Base-by-base conservation (phyloP, 1,284 basidiomycete genomes). In the Gomphus bonarii region DNA sequence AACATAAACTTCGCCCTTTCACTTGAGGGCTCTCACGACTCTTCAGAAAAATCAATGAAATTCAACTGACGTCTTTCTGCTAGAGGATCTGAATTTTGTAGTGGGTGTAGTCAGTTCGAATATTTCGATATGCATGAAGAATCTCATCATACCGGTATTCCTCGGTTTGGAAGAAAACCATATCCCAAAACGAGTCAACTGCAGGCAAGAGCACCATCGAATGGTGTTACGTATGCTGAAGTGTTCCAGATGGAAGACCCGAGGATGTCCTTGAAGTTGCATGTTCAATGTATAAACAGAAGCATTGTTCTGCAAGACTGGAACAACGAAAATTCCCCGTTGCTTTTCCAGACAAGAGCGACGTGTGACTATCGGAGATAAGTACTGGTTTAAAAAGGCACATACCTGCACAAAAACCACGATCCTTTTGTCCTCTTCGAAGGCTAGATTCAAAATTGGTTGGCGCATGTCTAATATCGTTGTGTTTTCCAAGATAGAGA, bases 381-480 rank as follows among this genome's bases (percentile, higher is more conserved):
- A 14, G 33, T 53, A 9, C 33, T 35, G 33, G 11, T 2, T 8
- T 12, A 36, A 40, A 20, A 16, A 7, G 50, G n/a, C 12, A 44
- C 55, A 9, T 22, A 58, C 57, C 10, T 47, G 40, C 28, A 53
- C 57, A 47, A 46, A 47, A 7, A 58, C 31, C 9, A 28, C 49
- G 10, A 58, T 53, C 20, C 57, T 43, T 18, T 53, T 51, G 25
- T 53, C 31, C 14, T 58, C 50, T 43, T 58, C 57, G 22, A 46
- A 58, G 25, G 57, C 50, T 6, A 58, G 31, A 38, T 58, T 44
- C 50, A 46, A 47, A 33, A 58, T 38, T 16, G 57, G 42, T 33
- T 35, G n/a, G n/a, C 33, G 18, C 50, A 58, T 30, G 43, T 58
- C 50, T 8, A 58, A 35, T n/a, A 58, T 53, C 22, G 50, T 58